Conservation (phyloP, 768 basidiomycete species). For the Amyloporia xantha region DNA sequence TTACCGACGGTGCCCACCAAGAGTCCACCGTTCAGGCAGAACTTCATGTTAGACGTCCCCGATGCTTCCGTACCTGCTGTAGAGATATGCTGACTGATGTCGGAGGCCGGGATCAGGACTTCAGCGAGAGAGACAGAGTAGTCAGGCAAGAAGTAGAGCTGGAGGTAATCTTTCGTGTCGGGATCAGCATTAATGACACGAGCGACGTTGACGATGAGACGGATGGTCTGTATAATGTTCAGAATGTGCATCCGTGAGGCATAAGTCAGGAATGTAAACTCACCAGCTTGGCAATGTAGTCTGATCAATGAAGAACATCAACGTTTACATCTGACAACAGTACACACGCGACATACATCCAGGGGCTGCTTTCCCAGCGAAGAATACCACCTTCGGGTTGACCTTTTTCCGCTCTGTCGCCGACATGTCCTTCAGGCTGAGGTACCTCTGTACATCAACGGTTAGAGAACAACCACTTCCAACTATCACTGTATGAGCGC, state of each 20-base stretch:
- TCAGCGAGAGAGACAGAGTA: conserved; percentile 85
- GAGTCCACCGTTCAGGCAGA: conserved; percentile 86
- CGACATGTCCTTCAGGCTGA: conserved; percentile 71
- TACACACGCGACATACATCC: conserved; percentile 49
- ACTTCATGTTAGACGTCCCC: conserved; percentile 83
- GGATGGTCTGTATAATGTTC: conserved; percentile 65
- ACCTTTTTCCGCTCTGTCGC: conserved; percentile 77
- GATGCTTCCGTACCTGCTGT: conserved; percentile 94
- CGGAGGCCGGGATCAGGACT: conserved; percentile 83
- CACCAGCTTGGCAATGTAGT: conserved; percentile 89
- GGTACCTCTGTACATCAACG: conserved; percentile 76
- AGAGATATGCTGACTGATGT: conserved; percentile 94
- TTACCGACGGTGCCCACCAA: conserved; percentile 73
- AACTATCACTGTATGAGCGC: conserved; percentile 28
- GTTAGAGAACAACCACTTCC: too few species aligned
- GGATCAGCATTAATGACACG: conserved; percentile 76
- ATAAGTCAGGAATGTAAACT: conserved; percentile 7
- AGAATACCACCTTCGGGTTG: conserved; percentile 87
- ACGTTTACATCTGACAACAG: too few species aligned
- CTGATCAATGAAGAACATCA: conserved; percentile 29
- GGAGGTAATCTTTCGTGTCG: conserved; percentile 81
- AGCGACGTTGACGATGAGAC: conserved; percentile 88
- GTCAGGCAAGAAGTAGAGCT: conserved; percentile 93
- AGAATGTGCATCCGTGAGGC: neutral
- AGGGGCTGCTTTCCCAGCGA: conserved; percentile 96